Conservation (phyloP, 495 filamentous ascomycete species). For the Daldinia caldariorum region DNA sequence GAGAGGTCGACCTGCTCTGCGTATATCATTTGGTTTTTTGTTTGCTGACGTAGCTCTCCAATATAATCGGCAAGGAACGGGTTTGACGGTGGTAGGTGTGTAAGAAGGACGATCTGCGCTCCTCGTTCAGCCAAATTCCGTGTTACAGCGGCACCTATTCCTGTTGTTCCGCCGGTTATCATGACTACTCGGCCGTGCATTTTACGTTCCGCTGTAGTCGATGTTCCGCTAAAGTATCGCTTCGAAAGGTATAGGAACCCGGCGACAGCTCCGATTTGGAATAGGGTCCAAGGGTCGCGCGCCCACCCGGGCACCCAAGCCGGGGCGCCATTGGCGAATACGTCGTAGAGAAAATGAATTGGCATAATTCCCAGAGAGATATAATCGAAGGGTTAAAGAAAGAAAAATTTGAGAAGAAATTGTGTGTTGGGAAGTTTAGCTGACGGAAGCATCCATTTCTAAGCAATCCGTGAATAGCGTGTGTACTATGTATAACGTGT, state of each 20-base stretch:
- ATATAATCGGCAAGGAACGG: slow-evolving; percentile 92
- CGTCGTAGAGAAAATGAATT: slow-evolving; percentile 72
- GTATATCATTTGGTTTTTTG: slow-evolving; percentile 90
- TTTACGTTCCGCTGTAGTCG: slow-evolving; percentile 78
- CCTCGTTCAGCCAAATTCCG: slow-evolving; percentile 81
- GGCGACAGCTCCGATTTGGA: slow-evolving; percentile 69
- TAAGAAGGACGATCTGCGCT: slow-evolving; percentile 90
- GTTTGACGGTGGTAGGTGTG: slow-evolving; percentile 80
- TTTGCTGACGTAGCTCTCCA: slow-evolving; percentile 80
- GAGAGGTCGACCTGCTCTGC: slow-evolving; percentile 93
- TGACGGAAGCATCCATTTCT: slow-evolving; percentile 30
- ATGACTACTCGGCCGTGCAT: slow-evolving; percentile 94
- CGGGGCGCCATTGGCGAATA: slow-evolving; percentile 69
- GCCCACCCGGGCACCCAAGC: slow-evolving; percentile 70
- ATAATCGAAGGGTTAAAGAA: slow-evolving; percentile 62
- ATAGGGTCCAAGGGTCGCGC: slow-evolving; percentile 57
- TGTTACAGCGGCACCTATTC: slow-evolving; percentile 82
- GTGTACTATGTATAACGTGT: background rate
- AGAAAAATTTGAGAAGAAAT: background rate
- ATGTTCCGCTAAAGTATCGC: slow-evolving; percentile 77
- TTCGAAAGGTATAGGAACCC: slow-evolving; percentile 74
- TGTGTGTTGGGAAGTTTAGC: slow-evolving; percentile 15
- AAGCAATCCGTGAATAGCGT: background rate
- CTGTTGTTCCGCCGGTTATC: slow-evolving; percentile 94
- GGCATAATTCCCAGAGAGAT: slow-evolving; percentile 83